phyloP scores from a whole-genome alignment of 1,284 basidiomycete genomes.

The Apiotrichum domesticum region DNA sequence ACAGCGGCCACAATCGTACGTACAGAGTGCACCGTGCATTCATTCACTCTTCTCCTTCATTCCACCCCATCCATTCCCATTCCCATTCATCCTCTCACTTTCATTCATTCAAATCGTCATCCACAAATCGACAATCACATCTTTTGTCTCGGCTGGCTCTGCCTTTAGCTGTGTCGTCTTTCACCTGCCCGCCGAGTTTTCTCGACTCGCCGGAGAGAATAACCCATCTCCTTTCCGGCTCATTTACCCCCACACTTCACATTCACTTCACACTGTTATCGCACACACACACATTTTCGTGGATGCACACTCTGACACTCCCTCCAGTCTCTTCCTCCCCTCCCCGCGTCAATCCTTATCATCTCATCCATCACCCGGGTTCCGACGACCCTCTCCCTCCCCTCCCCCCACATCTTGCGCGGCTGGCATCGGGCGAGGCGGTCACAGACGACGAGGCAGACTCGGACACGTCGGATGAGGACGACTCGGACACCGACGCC shows the following conservation, averaged over 20 bases:
- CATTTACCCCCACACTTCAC: too few relatives aligned
- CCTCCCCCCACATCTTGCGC: slow-evolving; percentile 18
- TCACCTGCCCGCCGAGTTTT: too few relatives aligned
- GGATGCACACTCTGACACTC: not conserved
- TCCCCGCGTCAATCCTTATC: slow-evolving; percentile 29
- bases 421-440: slow-evolving; percentile 14
- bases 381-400: slow-evolving; percentile 15
- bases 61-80: not conserved
- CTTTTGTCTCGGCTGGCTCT: too few relatives aligned
- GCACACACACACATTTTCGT: too few relatives aligned
- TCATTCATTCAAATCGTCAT: not conserved
- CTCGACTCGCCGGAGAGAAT: too few relatives aligned
- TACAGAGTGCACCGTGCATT: too few relatives aligned
- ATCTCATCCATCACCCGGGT: slow-evolving; percentile 23
- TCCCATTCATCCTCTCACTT: not conserved
- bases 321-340: slow-evolving; percentile 5
- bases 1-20: too few relatives aligned
- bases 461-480: slow-evolving; percentile 14
- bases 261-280: too few relatives aligned
- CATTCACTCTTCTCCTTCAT: not conserved
- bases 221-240: too few relatives aligned
- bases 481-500: slow-evolving; percentile 10
- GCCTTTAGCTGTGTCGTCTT: too few relatives aligned
- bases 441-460: slow-evolving; percentile 16
- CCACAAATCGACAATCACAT: too few relatives aligned